Evolutionary conservation across 106 monocot species (phyloP), one percentile per base, ranked within the genome.

Genomic region (Phalaenopsis aphrodite): DNA sequence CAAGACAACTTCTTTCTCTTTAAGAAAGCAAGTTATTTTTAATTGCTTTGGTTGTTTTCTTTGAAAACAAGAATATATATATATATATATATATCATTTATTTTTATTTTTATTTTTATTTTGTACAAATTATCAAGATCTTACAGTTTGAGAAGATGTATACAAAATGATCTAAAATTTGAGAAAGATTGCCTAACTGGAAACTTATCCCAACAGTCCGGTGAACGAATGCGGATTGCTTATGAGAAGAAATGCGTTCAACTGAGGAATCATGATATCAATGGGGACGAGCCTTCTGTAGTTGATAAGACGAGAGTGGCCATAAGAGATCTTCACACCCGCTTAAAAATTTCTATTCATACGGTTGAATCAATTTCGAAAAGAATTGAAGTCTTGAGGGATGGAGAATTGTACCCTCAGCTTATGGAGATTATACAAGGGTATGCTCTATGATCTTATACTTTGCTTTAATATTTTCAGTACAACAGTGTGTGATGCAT

Each of bases 171-270:
- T 2, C 36, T 69, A 69, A 61, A 69, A 38, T 69, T 69, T 69
- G 69, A 69, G 69, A 38, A 69, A 14, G 30, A 39, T 36, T 39
- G 38, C 39, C 69, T 38, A 2, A 15, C 69, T 14, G 30, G 10
- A 69, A 69, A 69, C 3, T 69, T 69, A 2, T 69, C 38, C 11
- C 67, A 75, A 42, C 92, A 99, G 99, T 85, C 82, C 38, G 99
- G 99, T 49, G 99, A 99, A 75, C 84, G 86, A 19, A 84, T 90
- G 80, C 84, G 93, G 80, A 81, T 85, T 46, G 99, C 90, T 48
- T 99, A 95, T 46, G 99, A 95, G 85, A 95, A 91, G 88, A 95
- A 91, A 81, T 85, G 88, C 82, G 83, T 68, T 76, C 95, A 93
- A 74, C 78, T 99, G 23, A 91, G 86, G 85, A 93, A 79, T 87